Base-by-base conservation (phyloP, 495 filamentous ascomycete species). In the Ramalina intermedia region DNA sequence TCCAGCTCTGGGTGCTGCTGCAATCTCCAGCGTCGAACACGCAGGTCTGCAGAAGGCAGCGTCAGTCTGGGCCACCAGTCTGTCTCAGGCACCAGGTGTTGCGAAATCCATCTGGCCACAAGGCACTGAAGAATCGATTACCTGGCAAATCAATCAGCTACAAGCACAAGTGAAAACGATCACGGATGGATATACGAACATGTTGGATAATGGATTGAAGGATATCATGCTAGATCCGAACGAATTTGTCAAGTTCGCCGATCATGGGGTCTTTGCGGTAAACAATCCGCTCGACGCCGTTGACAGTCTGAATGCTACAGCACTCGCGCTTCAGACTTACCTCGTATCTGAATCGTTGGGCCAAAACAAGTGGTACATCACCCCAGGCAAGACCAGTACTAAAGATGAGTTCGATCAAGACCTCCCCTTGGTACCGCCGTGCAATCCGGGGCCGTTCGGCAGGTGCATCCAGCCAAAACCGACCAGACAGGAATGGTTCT, bases 71-170 rank as follows among this genome's bases (percentile, higher is more conserved):
- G 43, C 46, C 11, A 44, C 43, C 21, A 18, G 38, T 38, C 37
- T 53, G 9, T 7, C 14, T 9, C 36, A 53, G 16, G 46, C 51
- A 9, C 51, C 51, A 26, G 51, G 51, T 14, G 51, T 53, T 11
- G 46, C 46, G 2, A 38, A 27, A 27, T 27, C 51, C 35, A 50
- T 53, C 5, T 53, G 51, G 51, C 51, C 51, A 5, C 16, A 26
- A 11, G 51, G 51, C 12, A 23, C 8, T 23, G 38, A 41, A 16
- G 16, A 17, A 6, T 53, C 51, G 6, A 43, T 14, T 3, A 48
- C 18, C 9, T 42, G 33, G 18, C 51, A 53, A 12, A 53, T 53
- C 36, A 39, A 29, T 18, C 18, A 53, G n/a, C 21, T 53, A 17
- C 36, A 48, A 23, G 12, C 21, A 1, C 6, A 35, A 24, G 18